phyloP scores from a whole-genome alignment of 441 rosid species.

The Bocquillonia castaneifolia region DNA sequence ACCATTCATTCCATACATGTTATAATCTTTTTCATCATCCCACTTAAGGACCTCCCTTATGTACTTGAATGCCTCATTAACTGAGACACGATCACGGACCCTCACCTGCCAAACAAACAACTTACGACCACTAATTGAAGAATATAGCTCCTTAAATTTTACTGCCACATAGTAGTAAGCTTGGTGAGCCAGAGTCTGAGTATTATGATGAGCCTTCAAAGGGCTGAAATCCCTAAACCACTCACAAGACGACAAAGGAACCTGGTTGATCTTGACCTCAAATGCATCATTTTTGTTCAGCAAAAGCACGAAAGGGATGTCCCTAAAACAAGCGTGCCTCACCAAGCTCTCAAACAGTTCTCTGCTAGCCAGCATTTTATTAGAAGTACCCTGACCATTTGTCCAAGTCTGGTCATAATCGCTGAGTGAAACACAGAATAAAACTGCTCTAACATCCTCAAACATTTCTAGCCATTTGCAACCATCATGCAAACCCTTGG shows the following conservation, averaged over 20 bases:
- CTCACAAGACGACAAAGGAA: slow-evolving; percentile 55
- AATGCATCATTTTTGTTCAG: slow-evolving; percentile 84
- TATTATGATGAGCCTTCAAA: slow-evolving; percentile 45
- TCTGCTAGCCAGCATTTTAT: slow-evolving; percentile 80
- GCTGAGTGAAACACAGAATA: slow-evolving; percentile 76
- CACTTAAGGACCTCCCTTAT: slow-evolving; percentile 85
- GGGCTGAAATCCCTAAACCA: slow-evolving; percentile 86
- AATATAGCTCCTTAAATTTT: slow-evolving; percentile 83
- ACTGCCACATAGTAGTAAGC: slow-evolving; percentile 82
- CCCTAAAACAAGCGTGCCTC: slow-evolving; percentile 76
- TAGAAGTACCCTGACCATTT: slow-evolving; percentile 36
- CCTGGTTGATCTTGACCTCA: slow-evolving; percentile 62
- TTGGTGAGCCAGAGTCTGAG: slow-evolving; percentile 70
- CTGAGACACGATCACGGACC: slow-evolving; percentile 57
- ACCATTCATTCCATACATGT: slow-evolving; percentile 49
- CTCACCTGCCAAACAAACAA: slow-evolving; percentile 72
- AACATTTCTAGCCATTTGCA: slow-evolving; percentile 98
- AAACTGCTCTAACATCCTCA: slow-evolving; percentile 75
- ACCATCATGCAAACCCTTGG: slow-evolving; percentile 78
- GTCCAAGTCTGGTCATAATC: slow-evolving; percentile 67
- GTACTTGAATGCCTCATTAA: slow-evolving; percentile 84
- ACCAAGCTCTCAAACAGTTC: slow-evolving; percentile 67
- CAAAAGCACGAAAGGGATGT: slow-evolving; percentile 62
- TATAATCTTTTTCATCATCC: slow-evolving; percentile 56
- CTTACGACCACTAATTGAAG: slow-evolving; percentile 56